Conservation (phyloP, 2,329 filamentous ascomycete genomes). For the Davidsoniella neocaledoniae region DNA sequence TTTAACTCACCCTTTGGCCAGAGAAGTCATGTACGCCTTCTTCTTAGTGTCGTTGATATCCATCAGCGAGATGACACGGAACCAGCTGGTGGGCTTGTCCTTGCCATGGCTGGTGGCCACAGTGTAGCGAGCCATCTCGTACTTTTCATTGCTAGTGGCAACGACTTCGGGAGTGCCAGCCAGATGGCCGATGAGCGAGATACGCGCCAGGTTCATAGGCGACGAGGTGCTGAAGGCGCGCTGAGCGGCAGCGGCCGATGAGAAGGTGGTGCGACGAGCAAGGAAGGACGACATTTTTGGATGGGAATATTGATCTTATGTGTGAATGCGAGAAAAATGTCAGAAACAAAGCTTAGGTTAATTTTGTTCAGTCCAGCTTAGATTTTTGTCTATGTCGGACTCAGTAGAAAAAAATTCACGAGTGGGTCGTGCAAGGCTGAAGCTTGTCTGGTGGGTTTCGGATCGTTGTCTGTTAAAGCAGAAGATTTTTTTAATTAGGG, state of each 20-base stretch:
- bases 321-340: no score
- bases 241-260: conserved; percentile 27
- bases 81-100: conserved; percentile 70
- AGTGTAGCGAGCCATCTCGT: conserved; percentile 58
- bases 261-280: conserved; percentile 33
- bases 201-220: conserved; percentile 51
- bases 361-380: no score
- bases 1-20: conserved; percentile 68
- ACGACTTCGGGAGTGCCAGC: conserved; percentile 61
- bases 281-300: conserved; percentile 30
- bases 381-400: no score
- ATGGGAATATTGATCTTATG: conserved; percentile 5
- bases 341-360: no score
- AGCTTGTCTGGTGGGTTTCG: no score
- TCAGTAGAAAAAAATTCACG: no score
- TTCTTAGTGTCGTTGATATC: conserved; percentile 51
- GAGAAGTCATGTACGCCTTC: conserved; percentile 52
- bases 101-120: conserved; percentile 53
- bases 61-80: conserved; percentile 57
- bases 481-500: no score
- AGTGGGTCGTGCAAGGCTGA: no score
- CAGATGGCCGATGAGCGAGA: conserved; percentile 77
- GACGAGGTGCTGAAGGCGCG: conserved; percentile 66
- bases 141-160: conserved; percentile 47
- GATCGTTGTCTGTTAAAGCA: no score